Evolutionary conservation across 2,329 filamentous ascomycete genomes (phyloP).

Genomic region (Dryadomyces sulphureus): DNA sequence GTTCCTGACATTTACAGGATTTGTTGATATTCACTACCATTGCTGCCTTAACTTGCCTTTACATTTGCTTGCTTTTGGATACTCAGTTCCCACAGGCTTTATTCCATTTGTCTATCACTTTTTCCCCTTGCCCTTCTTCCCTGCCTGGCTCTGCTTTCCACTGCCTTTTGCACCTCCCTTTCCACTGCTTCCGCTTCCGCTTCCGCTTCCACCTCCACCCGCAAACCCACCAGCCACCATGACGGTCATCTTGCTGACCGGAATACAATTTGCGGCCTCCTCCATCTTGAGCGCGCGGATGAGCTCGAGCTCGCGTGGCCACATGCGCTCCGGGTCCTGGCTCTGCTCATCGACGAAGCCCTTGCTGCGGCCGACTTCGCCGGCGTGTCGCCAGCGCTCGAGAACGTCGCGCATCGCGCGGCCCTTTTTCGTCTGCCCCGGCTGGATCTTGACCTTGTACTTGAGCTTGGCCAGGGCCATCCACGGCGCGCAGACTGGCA

Average conservation of each 20-base stretch:
- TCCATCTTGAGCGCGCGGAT: conserved; percentile 67
- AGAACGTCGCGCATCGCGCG: conserved; percentile 87
- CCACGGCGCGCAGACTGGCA: conserved; percentile 53
- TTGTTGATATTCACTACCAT: no score
- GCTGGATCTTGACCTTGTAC: conserved; percentile 92
- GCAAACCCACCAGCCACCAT: conserved; percentile 49
- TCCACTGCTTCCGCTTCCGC: conserved; percentile 17
- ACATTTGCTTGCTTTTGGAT: no score
- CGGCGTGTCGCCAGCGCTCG: conserved; percentile 51
- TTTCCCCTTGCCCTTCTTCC: not conserved
- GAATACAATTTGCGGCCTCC: conserved; percentile 67
- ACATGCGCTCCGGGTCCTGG: conserved; percentile 58
- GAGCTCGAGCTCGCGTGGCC: conserved; percentile 74
- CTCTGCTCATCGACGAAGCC: conserved; percentile 42
- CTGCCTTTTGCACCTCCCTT: conserved; percentile 19
- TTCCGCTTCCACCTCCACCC: conserved; percentile 23
- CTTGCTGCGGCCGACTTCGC: conserved; percentile 34
- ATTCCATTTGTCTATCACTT: conserved; percentile 1
- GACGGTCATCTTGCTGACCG: conserved; percentile 65
- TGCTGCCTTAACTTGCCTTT: no score
- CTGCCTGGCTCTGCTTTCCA: not conserved
- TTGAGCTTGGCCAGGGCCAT: conserved; percentile 55
- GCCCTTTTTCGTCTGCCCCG: conserved; percentile 79
- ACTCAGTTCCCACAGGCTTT: not conserved
- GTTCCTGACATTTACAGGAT: no score